Percentiles rank a stretch among this genome's conserved stretches.
Evolutionary conservation across 2,329 filamentous ascomycete genomes (phyloP).

Genomic region (Ambrosiella beaveri): DNA sequence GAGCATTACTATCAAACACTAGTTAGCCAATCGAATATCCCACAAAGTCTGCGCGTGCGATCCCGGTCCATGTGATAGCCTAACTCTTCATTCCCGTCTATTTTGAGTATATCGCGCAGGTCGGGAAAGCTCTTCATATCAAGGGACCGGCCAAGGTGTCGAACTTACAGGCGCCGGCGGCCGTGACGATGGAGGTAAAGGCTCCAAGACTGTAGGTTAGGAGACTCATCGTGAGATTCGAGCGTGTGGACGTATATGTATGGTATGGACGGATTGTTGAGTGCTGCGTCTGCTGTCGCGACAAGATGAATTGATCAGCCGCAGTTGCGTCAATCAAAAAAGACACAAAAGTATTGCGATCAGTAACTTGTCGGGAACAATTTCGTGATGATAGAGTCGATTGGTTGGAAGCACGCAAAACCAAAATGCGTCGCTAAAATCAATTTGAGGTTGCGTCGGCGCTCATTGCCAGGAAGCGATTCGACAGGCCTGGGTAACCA

Average conservation of each 20-base stretch:
- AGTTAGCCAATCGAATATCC: neutral
- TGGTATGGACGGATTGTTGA: too few relatives aligned
- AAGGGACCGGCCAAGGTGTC: too few relatives aligned
- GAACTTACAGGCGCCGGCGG: constrained; percentile 64
- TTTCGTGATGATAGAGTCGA: neutral
- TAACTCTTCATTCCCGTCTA: too few relatives aligned
- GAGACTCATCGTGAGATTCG: constrained; percentile 43
- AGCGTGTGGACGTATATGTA: neutral
- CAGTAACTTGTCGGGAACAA: too few relatives aligned
- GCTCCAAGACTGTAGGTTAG: constrained; percentile 53
- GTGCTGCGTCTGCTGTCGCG: too few relatives aligned
- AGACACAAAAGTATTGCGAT: too few relatives aligned
- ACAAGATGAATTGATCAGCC: too few relatives aligned
- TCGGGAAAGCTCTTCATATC: neutral
- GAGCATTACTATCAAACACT: constrained; percentile 61
- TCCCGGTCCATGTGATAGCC: too few relatives aligned
- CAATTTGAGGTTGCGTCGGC: neutral
- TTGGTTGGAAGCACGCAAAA: constrained; percentile 1
- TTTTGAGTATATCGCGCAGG: too few relatives aligned
- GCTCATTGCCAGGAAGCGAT: neutral
- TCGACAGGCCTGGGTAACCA: neutral
- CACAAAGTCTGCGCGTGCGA: neutral
- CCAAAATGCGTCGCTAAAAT: neutral
- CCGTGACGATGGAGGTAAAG: constrained; percentile 47
- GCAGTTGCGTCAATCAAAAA: too few relatives aligned